phyloP scores from a whole-genome alignment of 2,329 filamentous ascomycete species.

The Graphilbum ipis-grandicollis region DNA sequence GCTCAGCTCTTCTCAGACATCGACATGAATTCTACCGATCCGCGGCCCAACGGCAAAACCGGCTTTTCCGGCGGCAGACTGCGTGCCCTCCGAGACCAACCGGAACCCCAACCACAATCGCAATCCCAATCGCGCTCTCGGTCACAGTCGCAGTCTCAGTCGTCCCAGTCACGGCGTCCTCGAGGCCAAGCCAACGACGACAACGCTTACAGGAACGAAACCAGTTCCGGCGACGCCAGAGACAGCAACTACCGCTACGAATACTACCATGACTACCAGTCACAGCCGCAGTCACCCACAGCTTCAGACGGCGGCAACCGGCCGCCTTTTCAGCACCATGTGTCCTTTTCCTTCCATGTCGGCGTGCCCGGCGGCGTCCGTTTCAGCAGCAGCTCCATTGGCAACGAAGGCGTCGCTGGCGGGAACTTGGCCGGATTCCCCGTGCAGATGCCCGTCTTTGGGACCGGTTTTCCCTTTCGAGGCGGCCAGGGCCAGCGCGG shows the following conservation, averaged over 20 bases:
- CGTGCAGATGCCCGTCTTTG: conserved; percentile 2
- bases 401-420: not conserved
- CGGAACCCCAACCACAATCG: not conserved
- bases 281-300: conserved; percentile 1
- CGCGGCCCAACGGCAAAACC: conserved; percentile 2
- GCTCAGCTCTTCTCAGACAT: not conserved
- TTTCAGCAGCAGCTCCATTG: not conserved
- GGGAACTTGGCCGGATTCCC: not conserved
- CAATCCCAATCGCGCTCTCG: not conserved
- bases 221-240: not conserved
- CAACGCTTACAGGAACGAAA: not conserved
- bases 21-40: conserved; percentile 5
- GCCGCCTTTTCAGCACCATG: conserved; percentile 1
- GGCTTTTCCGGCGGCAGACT: conserved; percentile 2
- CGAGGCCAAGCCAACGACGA: not conserved
- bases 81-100: conserved; percentile 2
- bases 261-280: conserved; percentile 6
- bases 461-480: conserved; percentile 2
- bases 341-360: conserved; percentile 4
- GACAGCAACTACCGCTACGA: conserved; percentile 7
- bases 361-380: not conserved
- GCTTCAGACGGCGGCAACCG: not conserved
- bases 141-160: not conserved
- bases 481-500: not conserved
- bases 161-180: not conserved